phyloP scores from a whole-genome alignment of 345 rosid genomes.

The Eucalyptus leucophloia region DNA sequence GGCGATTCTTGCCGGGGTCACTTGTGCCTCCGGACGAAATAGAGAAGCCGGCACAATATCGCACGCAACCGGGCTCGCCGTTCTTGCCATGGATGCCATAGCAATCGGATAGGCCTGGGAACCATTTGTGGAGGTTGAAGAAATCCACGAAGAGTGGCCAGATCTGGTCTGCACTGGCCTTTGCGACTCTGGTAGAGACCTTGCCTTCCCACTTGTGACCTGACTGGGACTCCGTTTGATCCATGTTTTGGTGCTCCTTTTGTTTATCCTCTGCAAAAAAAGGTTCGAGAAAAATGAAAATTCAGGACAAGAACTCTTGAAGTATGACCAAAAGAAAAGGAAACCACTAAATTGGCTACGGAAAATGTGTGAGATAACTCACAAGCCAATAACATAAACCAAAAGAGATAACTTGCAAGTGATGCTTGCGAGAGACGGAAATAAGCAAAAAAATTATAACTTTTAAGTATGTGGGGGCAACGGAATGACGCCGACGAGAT shows the following conservation, averaged over 20 bases:
- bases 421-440: too few relatives aligned
- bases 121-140: constrained; percentile 44
- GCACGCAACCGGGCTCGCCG: constrained; percentile 50
- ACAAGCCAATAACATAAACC: too few relatives aligned
- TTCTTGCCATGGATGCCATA: constrained; percentile 39
- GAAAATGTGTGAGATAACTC: too few relatives aligned
- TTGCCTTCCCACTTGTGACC: constrained; percentile 33
- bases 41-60: constrained; percentile 39
- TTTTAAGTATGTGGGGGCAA: too few relatives aligned
- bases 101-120: constrained; percentile 24
- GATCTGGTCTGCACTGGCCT: constrained; percentile 28
- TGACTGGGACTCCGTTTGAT: background rate
- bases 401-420: too few relatives aligned
- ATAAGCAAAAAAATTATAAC: too few relatives aligned
- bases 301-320: too few relatives aligned
- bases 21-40: background rate
- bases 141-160: constrained; percentile 49
- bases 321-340: too few relatives aligned
- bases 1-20: background rate
- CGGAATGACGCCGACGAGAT: too few relatives aligned
- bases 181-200: constrained; percentile 16
- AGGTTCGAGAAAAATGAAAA: too few relatives aligned
- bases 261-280: too few relatives aligned
- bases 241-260: background rate
- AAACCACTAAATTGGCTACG: too few relatives aligned